These are phyloP conservation scores for Clausena lansium DNA, from an alignment of 345 rosid species.

Conservation along the genomic window DNA sequence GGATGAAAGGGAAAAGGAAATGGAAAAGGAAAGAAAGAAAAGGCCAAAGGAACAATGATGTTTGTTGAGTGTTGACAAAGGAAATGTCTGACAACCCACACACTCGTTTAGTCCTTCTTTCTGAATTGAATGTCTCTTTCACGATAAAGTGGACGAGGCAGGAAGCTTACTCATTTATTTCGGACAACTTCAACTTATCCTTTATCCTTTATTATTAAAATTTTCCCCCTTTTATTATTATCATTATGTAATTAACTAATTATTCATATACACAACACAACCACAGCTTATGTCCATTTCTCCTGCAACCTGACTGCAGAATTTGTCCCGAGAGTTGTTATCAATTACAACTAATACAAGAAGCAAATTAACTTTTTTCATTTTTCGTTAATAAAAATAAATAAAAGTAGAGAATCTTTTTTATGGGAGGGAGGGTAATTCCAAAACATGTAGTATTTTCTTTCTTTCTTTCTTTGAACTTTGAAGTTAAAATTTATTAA, in stretches of 20 bases:
- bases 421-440: not conserved
- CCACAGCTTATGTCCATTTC: not conserved
- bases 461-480: too few species aligned
- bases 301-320: not conserved
- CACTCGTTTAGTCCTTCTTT: not conserved
- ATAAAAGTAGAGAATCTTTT: not conserved
- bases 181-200: not conserved
- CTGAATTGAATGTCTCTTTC: not conserved
- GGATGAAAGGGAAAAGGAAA: not conserved
- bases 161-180: not conserved
- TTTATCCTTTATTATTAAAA: too few species aligned
- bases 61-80: conserved; percentile 1
- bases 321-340: not conserved
- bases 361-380: not conserved
- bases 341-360: not conserved
- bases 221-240: too few species aligned
- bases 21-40: not conserved
- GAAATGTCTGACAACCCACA: not conserved
- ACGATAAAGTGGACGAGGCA: not conserved
- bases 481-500: too few species aligned
- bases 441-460: not conserved
- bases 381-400: too few species aligned
- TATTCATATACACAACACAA: too few species aligned
- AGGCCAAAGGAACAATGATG: not conserved
- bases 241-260: too few species aligned